A percentile compares a stretch with the other conserved stretches of the same genome.
These are phyloP conservation scores for Davidsoniella virescens DNA, from an alignment of 2,329 filamentous ascomycete species.

Conservation along the genomic window DNA sequence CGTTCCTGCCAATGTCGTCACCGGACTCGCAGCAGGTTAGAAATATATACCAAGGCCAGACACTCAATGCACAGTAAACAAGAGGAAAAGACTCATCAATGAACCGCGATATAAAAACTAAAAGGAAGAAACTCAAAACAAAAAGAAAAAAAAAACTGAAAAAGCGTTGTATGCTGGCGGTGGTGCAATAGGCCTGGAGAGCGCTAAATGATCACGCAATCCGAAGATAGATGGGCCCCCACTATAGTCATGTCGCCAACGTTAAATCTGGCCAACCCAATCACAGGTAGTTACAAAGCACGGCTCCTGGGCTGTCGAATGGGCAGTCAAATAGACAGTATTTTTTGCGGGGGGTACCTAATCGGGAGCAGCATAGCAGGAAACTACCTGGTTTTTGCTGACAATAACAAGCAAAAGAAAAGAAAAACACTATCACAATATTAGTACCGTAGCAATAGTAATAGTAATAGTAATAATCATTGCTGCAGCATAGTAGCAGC, in stretches of 20 bases:
- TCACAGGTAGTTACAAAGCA: constrained; percentile 10
- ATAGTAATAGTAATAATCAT: too few relatives aligned
- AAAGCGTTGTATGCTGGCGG: constrained; percentile 10
- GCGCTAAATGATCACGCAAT: constrained; percentile 14
- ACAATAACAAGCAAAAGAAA: too few relatives aligned
- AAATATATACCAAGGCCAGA: too few relatives aligned
- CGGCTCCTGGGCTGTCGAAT: constrained; percentile 1
- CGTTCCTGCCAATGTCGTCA: not conserved
- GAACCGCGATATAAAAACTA: not conserved
- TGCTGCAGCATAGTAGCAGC: too few relatives aligned
- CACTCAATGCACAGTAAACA: not conserved
- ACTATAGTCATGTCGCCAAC: constrained; percentile 4
- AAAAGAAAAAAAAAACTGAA: constrained; percentile 10
- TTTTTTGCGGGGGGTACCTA: too few relatives aligned
- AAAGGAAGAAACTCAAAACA: not conserved
- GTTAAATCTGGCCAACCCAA: constrained; percentile 5
- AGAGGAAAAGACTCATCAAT: not conserved
- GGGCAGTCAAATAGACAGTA: not conserved
- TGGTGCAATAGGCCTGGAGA: constrained; percentile 13
- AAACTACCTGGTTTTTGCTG: too few relatives aligned
- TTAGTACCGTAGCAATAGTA: too few relatives aligned
- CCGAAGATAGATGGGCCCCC: constrained; percentile 10
- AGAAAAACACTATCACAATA: too few relatives aligned
- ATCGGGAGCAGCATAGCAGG: too few relatives aligned
- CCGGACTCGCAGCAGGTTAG: too few relatives aligned